phyloP scores from a whole-genome alignment of 2,329 filamentous ascomycete genomes.

The Tolypocladium sp. region DNA sequence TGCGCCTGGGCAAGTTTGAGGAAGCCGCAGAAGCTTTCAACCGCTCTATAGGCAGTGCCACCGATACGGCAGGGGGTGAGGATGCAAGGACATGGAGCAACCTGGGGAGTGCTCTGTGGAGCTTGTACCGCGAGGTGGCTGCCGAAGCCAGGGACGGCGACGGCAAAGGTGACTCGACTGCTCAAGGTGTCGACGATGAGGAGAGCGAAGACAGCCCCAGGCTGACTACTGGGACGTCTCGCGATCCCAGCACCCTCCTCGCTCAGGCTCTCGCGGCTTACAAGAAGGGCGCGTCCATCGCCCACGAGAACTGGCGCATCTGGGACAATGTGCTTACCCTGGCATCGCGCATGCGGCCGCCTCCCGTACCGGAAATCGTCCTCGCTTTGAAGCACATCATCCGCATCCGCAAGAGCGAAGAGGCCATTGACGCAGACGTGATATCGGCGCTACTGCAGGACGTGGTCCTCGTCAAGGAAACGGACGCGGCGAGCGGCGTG shows the following conservation, averaged over 20 bases:
- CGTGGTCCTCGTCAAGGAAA: conserved; percentile 41
- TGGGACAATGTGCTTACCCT: conserved; percentile 96
- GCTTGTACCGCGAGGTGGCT: conserved; percentile 49
- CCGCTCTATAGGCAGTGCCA: conserved; percentile 60
- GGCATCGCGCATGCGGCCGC: conserved; percentile 66
- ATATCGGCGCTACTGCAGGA: conserved; percentile 65
- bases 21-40: conserved; percentile 78
- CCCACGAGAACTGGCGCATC: conserved; percentile 82
- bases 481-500: conserved; percentile 17
- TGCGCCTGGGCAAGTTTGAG: conserved; percentile 68
- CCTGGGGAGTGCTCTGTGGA: conserved; percentile 73
- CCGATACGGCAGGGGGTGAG: conserved; percentile 61
- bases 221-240: conserved; percentile 13
- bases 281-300: conserved; percentile 75
- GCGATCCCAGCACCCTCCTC: conserved; percentile 52
- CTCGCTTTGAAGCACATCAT: conserved; percentile 67
- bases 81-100: conserved; percentile 95
- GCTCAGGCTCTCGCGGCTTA: conserved; percentile 74
- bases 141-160: conserved; percentile 23
- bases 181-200: conserved; percentile 15
- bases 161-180: conserved; percentile 9
- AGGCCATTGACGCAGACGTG: conserved; percentile 66
- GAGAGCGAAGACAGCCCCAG: conserved; percentile 15
- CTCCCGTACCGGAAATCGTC: conserved; percentile 66
- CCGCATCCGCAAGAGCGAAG: conserved; percentile 68